Conservation (phyloP, 75 land plant genomes). For the Larix kaempferi region DNA sequence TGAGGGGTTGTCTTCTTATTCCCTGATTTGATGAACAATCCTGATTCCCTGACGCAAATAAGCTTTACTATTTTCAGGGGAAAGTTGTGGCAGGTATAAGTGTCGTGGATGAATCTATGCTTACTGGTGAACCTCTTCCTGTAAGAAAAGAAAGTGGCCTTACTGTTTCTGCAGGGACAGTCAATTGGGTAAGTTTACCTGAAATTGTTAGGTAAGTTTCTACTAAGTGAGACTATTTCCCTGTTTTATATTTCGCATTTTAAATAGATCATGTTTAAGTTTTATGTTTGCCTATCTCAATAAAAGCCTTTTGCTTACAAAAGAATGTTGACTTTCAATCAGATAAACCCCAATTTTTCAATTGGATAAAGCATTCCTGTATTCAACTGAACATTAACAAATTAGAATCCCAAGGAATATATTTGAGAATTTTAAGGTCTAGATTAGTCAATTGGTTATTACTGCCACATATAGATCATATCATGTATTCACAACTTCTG, state of each 20-base stretch:
- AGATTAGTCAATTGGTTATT: too few species aligned
- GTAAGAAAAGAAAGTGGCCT: conserved; percentile 73
- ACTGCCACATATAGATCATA: too few species aligned
- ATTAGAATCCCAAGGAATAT: too few species aligned
- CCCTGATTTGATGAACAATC: not conserved
- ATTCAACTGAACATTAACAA: too few species aligned
- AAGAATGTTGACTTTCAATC: too few species aligned
- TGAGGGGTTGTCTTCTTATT: not conserved
- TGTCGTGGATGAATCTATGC: conserved; percentile 99
- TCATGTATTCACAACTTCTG: too few species aligned
- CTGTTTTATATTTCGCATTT: too few species aligned
- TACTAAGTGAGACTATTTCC: not conserved
- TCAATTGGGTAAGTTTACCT: conserved; percentile 77
- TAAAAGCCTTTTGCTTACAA: not conserved
- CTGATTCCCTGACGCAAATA: conserved; percentile 6
- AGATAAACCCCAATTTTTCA: too few species aligned
- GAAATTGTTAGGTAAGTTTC: not conserved
- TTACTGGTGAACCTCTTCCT: conserved; percentile 95
- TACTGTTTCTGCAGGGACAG: conserved; percentile 86
- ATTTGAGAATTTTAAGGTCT: too few species aligned
- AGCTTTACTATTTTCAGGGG: conserved; percentile 44
- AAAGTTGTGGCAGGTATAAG: conserved; percentile 83
- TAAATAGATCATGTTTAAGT: not conserved
- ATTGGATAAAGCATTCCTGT: too few species aligned
- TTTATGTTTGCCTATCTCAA: not conserved